These are phyloP conservation scores for Albifimbria verrucaria DNA, from an alignment of 2,329 filamentous ascomycete genomes.

Conservation along the genomic window DNA sequence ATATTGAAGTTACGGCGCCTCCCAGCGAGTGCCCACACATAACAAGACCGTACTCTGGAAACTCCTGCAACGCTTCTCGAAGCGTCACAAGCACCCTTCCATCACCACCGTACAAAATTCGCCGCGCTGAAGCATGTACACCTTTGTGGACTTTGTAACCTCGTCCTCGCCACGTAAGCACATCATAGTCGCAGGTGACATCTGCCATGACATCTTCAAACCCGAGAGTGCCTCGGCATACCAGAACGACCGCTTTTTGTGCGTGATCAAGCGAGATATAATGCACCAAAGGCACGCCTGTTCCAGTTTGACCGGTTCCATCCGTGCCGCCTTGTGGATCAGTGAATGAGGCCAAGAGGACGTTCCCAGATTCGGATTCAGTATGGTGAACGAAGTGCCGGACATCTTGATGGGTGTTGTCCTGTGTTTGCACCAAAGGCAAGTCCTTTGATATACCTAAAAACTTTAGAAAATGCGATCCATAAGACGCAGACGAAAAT, in stretches of 20 bases:
- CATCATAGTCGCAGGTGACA: conserved; percentile 71
- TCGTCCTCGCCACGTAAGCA: conserved; percentile 59
- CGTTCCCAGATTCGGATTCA: conserved; percentile 52
- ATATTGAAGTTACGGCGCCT: conserved; percentile 65
- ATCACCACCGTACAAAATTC: conserved; percentile 65
- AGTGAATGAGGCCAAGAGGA: conserved; percentile 67
- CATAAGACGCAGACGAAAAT: conserved; percentile 65
- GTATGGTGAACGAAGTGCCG: conserved; percentile 63
- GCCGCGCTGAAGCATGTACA: conserved; percentile 67
- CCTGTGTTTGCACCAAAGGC: conserved; percentile 36
- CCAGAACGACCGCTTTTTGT: conserved; percentile 69
- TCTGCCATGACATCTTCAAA: conserved; percentile 73
- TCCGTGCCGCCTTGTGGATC: conserved; percentile 67
- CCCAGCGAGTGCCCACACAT: conserved; percentile 68
- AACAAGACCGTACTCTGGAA: conserved; percentile 66
- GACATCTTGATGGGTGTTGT: conserved; percentile 56
- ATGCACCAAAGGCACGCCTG: conserved; percentile 68
- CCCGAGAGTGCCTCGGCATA: conserved; percentile 67
- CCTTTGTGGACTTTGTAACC: conserved; percentile 71
- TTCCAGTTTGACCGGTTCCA: conserved; percentile 60
- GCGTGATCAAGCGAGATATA: conserved; percentile 71
- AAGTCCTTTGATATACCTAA: conserved; percentile 57
- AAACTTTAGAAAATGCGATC: conserved; percentile 59
- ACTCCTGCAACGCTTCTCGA: conserved; percentile 61
- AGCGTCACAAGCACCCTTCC: conserved; percentile 65